Conservation (phyloP, 768 basidiomycete species). For the Omphalotus guepiniiformis region DNA sequence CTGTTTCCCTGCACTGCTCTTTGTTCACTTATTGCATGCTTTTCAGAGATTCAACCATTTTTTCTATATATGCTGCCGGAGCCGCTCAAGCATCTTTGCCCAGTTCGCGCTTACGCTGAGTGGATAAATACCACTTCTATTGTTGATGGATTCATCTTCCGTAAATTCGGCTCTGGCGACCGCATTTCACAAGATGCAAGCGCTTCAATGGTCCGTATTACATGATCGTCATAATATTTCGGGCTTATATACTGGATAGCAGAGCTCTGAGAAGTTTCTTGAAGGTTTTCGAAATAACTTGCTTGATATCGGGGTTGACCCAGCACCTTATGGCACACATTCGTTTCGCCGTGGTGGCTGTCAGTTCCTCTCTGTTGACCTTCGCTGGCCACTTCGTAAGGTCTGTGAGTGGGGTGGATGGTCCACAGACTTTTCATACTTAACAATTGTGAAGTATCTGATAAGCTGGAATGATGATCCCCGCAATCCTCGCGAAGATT, state of each 20-base stretch:
- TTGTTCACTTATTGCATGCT: neutral
- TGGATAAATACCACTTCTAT: slow-evolving; percentile 11
- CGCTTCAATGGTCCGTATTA: slow-evolving; percentile 9
- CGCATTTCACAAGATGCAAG: slow-evolving; percentile 8
- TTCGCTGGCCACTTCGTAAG: slow-evolving; percentile 20
- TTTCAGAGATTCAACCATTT: slow-evolving; percentile 17
- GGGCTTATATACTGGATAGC: neutral
- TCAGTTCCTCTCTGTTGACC: slow-evolving; percentile 23
- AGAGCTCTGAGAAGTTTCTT: slow-evolving; percentile 21
- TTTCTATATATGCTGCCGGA: slow-evolving; percentile 5
- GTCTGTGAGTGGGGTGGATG: slow-evolving; percentile 31
- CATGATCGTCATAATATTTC: neutral
- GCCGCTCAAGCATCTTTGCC: slow-evolving; percentile 13
- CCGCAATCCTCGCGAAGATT: slow-evolving; percentile 14
- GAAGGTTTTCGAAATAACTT: slow-evolving; percentile 23
- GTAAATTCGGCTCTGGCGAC: slow-evolving; percentile 9
- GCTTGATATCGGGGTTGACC: slow-evolving; percentile 23
- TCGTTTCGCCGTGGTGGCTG: slow-evolving; percentile 26
- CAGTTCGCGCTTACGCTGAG: slow-evolving; percentile 11
- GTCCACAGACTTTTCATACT: slow-evolving; percentile 19
- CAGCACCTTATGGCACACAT: slow-evolving; percentile 22
- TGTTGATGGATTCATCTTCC: slow-evolving; percentile 11
- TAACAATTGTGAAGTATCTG: slow-evolving; percentile 24
- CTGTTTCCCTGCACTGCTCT: neutral
- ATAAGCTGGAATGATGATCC: slow-evolving; percentile 19